Base-by-base conservation (phyloP, 2,329 filamentous ascomycete species). In the Gremmenia infestans region DNA sequence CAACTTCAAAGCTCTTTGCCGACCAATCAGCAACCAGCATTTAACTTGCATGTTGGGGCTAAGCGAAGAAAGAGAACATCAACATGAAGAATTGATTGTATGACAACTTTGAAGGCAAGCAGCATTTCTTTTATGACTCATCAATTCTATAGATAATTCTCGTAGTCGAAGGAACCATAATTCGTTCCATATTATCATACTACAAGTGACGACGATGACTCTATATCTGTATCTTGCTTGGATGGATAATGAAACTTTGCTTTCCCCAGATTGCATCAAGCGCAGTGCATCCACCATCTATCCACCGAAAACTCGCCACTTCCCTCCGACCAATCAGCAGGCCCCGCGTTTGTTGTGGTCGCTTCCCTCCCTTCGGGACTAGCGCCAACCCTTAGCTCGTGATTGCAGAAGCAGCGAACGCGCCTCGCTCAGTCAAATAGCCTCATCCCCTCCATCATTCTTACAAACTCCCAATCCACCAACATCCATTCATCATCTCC, bases 321-420 rank as follows among this genome's bases (percentile, higher is more conserved):
- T 15, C 48, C 45, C 28, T 49, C n/a, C n/a, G 22, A 51, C 60
- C 57, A 62, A 60, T 60, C 48, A 56, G 40, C 5, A 51, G 22
- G 22, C 36, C 17, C 37, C 46, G 17, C 15, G 36, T 53, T 50
- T 61, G 55, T 60, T 61, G 55, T 56, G 59, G 47, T 54, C 49
- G 49, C 46, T 48, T 40, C 14, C 12, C 28, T 23, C 49, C 4
- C 43, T 59, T 61, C 48, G 15, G 54, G 55, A 9, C 52, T 67
- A 65, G 63, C 62, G 57, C 43, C 5, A 39, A 15, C 12, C 3
- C 39, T 56, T 62, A 57, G 51, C 39, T 46, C 37, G 63, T 67
- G 62, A 67, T 67, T 62, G 56, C 60, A 52, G 56, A 46, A 58
- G 46, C 28, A 48, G 56, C 62, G 60, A 58, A 59, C 60, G 67